These are phyloP conservation scores for Backusella morwellensis DNA, from an alignment of 192 early-diverging fungal species.

Conservation along the genomic window DNA sequence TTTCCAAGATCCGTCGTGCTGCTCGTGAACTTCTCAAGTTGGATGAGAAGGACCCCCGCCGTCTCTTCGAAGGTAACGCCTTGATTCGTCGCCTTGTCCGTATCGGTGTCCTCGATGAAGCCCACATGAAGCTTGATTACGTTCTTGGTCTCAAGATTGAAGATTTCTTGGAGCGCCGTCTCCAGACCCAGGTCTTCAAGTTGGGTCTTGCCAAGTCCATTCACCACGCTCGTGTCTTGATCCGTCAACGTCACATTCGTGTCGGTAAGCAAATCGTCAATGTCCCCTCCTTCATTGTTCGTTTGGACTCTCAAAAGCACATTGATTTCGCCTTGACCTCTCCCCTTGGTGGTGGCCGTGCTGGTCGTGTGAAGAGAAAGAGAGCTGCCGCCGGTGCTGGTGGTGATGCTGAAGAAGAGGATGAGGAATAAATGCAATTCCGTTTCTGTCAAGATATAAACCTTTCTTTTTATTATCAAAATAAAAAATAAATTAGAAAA, in stretches of 20 bases:
- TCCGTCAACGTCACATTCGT: slow-evolving; percentile 97
- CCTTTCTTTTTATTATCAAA: no score
- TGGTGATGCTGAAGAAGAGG: slow-evolving; percentile 59
- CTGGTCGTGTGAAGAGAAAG: slow-evolving; percentile 97
- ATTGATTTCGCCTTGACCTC: slow-evolving; percentile 67
- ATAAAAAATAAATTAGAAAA: no score
- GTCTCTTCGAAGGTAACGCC: slow-evolving; percentile 99
- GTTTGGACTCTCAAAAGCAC: slow-evolving; percentile 69
- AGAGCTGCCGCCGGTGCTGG: slow-evolving; percentile 70
- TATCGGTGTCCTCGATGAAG: slow-evolving; percentile 97
- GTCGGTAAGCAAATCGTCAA: slow-evolving; percentile 98
- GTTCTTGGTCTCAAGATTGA: slow-evolving; percentile 96
- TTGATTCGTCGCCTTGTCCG: slow-evolving; percentile 98
- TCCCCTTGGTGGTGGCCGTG: slow-evolving; percentile 96
- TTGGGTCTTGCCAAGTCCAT: slow-evolving; percentile 96
- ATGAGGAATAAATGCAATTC: slow-evolving; percentile 57
- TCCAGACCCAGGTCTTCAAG: slow-evolving; percentile 99
- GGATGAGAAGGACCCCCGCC: slow-evolving; percentile 94
- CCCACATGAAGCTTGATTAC: slow-evolving; percentile 99
- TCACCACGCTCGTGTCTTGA: slow-evolving; percentile 98
- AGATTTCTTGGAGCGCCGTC: slow-evolving; percentile 98
- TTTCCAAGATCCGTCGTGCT: slow-evolving; percentile 99
- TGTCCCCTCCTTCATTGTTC: slow-evolving; percentile 95
- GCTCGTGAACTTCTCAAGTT: slow-evolving; percentile 99
- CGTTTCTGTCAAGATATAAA: no score